phyloP scores from a whole-genome alignment of 106 monocot genomes.

The Ottelia alismoides region DNA sequence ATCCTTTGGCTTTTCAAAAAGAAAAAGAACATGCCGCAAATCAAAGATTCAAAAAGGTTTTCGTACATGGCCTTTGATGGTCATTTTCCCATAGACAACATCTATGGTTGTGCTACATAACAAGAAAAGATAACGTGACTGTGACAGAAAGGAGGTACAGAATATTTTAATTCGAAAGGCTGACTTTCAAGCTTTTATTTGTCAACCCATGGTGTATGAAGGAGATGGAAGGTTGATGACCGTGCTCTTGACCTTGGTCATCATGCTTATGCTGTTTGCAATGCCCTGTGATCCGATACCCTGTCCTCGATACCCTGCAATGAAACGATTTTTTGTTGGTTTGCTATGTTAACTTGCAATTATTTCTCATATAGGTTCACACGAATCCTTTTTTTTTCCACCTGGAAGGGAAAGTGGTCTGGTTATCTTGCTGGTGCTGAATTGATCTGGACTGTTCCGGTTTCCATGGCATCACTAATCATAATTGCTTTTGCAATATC shows the following conservation, averaged over 20 bases:
- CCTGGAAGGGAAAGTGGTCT: conserved; percentile 99
- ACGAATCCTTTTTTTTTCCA: too few relatives aligned
- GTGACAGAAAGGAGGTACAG: too few relatives aligned
- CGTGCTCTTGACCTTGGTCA: conserved; percentile 92
- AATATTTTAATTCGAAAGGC: background rate
- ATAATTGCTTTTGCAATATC: conserved; percentile 93
- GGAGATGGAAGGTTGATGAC: conserved; percentile 90
- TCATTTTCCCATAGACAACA: too few relatives aligned
- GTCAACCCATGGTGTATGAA: conserved; percentile 85
- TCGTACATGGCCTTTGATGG: too few relatives aligned
- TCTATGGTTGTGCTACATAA: too few relatives aligned
- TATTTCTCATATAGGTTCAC: too few relatives aligned
- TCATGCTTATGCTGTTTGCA: conserved; percentile 98
- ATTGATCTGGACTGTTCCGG: conserved; percentile 96
- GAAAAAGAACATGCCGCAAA: too few relatives aligned
- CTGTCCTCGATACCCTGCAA: conserved; percentile 92
- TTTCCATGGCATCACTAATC: conserved; percentile 97
- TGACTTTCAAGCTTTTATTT: background rate
- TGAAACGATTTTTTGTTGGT: background rate
- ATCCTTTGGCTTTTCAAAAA: too few relatives aligned
- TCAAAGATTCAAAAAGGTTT: too few relatives aligned
- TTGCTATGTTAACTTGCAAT: background rate
- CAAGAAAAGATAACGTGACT: too few relatives aligned
- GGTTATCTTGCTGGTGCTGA: conserved; percentile 96
- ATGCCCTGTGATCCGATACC: conserved; percentile 97